These are phyloP conservation scores for Calocera viscosa DNA, from an alignment of 768 basidiomycete genomes.

Conservation along the genomic window DNA sequence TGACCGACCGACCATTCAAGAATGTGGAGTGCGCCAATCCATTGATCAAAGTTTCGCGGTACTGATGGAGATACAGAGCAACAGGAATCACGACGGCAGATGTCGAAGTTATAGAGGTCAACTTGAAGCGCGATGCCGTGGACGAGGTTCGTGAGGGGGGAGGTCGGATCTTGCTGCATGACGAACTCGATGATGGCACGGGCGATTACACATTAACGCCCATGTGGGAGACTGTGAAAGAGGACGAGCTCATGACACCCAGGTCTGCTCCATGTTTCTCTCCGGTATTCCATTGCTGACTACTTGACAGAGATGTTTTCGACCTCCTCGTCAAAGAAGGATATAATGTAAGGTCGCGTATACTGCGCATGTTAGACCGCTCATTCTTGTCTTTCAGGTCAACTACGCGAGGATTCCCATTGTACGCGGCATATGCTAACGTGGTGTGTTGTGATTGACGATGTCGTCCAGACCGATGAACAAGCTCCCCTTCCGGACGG, in stretches of 20 bases:
- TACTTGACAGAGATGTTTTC: slow-evolving; percentile 47
- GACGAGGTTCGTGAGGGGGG: slow-evolving; percentile 55
- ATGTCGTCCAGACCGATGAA: slow-evolving; percentile 68
- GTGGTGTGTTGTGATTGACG: slow-evolving; percentile 9
- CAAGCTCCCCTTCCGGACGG: slow-evolving; percentile 89
- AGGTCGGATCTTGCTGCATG: slow-evolving; percentile 81
- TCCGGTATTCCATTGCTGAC: not conserved
- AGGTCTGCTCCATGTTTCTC: slow-evolving; percentile 15
- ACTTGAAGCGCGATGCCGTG: slow-evolving; percentile 77
- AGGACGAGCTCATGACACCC: slow-evolving; percentile 77
- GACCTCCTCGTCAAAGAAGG: slow-evolving; percentile 62
- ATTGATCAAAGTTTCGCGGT: not conserved
- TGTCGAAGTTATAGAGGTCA: slow-evolving; percentile 84
- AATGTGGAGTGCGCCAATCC: slow-evolving; percentile 68
- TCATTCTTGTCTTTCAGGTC: slow-evolving; percentile 37
- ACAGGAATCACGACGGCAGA: slow-evolving; percentile 84
- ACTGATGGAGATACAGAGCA: slow-evolving; percentile 39
- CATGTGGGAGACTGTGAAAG: slow-evolving; percentile 79
- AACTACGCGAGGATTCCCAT: slow-evolving; percentile 84
- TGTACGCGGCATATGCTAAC: slow-evolving; percentile 35
- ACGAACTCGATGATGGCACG: slow-evolving; percentile 87
- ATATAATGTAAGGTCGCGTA: slow-evolving; percentile 43
- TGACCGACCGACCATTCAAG: slow-evolving; percentile 75
- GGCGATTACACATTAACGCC: slow-evolving; percentile 85
- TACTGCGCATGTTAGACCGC: slow-evolving; percentile 11